Conservation (phyloP, 2,329 filamentous ascomycete species). For the Elsinoe ampelina region DNA sequence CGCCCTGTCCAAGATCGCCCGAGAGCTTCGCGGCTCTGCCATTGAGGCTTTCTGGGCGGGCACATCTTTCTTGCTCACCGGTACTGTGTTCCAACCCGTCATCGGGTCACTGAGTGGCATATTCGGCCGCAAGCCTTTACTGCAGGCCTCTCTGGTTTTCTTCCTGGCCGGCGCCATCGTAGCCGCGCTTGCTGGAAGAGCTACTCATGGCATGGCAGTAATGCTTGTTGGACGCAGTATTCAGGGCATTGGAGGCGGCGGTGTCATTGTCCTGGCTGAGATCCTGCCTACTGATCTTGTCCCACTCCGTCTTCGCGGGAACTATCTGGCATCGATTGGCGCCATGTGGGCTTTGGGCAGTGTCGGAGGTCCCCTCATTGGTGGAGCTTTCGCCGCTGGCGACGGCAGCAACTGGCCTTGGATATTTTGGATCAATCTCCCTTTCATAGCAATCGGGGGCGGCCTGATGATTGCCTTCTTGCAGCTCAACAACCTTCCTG, state of each 20-base stretch:
- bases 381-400: conserved; percentile 26
- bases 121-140: conserved; percentile 22
- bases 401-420: conserved; percentile 36
- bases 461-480: conserved; percentile 28
- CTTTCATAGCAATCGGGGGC: conserved; percentile 24
- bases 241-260: conserved; percentile 44
- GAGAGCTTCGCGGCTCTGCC: conserved; percentile 10
- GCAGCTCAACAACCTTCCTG: conserved; percentile 30
- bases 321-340: conserved; percentile 33
- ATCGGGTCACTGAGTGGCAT: conserved; percentile 24
- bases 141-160: conserved; percentile 34
- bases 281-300: conserved; percentile 45
- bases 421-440: conserved; percentile 36
- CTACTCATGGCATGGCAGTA: conserved; percentile 24
- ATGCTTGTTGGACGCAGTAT: conserved; percentile 47
- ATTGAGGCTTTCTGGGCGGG: conserved; percentile 36
- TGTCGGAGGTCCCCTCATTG: conserved; percentile 33
- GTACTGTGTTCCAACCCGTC: conserved; percentile 33
- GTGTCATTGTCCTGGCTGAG: conserved; percentile 37
- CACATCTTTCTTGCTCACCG: conserved; percentile 32
- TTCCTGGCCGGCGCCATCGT: conserved; percentile 48
- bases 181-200: conserved; percentile 37
- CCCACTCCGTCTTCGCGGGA: conserved; percentile 38
- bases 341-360: conserved; percentile 35
- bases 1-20: conserved; percentile 34